These are phyloP conservation scores for Blastomyces gilchristii DNA, from an alignment of 2,329 filamentous ascomycete genomes.

Conservation along the genomic window DNA sequence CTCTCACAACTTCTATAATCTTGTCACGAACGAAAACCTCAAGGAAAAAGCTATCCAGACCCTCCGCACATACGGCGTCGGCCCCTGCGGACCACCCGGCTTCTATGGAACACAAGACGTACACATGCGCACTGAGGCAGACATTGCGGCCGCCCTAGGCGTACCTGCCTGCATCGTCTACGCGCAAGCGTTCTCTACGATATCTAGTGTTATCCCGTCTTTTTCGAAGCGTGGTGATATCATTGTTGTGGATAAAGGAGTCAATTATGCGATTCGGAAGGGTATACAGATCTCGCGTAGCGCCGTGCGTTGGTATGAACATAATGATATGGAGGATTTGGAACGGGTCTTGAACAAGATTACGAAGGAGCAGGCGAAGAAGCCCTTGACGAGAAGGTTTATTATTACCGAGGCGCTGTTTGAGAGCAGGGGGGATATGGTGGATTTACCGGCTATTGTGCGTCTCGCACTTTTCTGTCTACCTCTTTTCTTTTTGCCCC, in stretches of 20 bases:
- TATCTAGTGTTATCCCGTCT: slow-evolving; percentile 90
- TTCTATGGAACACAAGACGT: slow-evolving; percentile 99
- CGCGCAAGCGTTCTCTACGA: slow-evolving; percentile 89
- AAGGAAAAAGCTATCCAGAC: slow-evolving; percentile 94
- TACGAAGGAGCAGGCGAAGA: slow-evolving; percentile 75
- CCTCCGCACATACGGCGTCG: slow-evolving; percentile 88
- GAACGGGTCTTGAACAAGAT: slow-evolving; percentile 77
- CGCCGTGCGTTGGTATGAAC: slow-evolving; percentile 85
- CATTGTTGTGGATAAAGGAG: slow-evolving; percentile 86
- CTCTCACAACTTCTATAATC: slow-evolving; percentile 96
- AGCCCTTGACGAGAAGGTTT: slow-evolving; percentile 82
- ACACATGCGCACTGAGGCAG: slow-evolving; percentile 91
- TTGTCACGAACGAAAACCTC: slow-evolving; percentile 81
- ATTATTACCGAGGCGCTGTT: slow-evolving; percentile 94
- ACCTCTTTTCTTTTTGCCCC: background rate
- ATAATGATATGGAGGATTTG: slow-evolving; percentile 91
- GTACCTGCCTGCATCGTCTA: slow-evolving; percentile 88
- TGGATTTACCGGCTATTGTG: slow-evolving; percentile 76
- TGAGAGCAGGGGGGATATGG: slow-evolving; percentile 77
- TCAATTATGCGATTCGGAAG: slow-evolving; percentile 89
- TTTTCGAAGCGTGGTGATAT: slow-evolving; percentile 97
- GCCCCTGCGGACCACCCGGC: slow-evolving; percentile 89
- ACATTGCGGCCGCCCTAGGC: slow-evolving; percentile 83
- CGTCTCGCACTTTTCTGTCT: slow-evolving; percentile 22
- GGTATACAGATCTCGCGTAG: slow-evolving; percentile 88